Evolutionary conservation across 257 asterid species (phyloP).

Genomic region (Handroanthus guayacan): DNA sequence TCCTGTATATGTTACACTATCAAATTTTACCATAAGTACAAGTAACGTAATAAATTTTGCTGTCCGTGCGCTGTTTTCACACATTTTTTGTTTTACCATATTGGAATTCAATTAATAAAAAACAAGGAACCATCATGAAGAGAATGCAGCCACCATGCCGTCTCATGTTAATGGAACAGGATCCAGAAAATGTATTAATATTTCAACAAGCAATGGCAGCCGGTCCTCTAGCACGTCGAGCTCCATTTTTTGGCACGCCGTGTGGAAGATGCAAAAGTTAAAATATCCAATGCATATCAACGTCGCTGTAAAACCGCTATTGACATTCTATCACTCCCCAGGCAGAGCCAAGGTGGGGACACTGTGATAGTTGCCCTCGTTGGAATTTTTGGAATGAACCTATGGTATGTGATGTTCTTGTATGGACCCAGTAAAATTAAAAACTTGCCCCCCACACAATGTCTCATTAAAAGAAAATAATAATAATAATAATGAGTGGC

Average conservation of each 20-base stretch:
- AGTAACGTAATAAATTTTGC: not conserved
- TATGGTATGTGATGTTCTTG: too few species aligned
- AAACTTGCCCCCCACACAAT: too few species aligned
- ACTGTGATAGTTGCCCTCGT: too few species aligned
- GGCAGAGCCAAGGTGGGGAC: too few species aligned
- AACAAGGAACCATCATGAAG: not conserved
- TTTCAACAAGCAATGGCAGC: not conserved
- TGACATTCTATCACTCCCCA: not conserved
- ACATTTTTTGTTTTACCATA: not conserved
- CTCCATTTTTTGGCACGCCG: conserved; percentile 2
- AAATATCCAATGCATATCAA: not conserved
- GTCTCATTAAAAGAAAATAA: too few species aligned
- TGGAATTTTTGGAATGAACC: too few species aligned
- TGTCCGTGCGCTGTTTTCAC: too few species aligned
- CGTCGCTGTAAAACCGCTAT: not conserved
- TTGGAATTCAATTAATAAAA: not conserved
- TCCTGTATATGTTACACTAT: conserved; percentile 19
- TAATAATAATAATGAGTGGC: too few species aligned
- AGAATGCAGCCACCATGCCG: not conserved
- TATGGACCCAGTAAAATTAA: too few species aligned
- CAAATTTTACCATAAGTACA: not conserved
- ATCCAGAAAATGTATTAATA: not conserved
- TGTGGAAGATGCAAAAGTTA: not conserved
- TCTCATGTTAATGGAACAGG: not conserved
- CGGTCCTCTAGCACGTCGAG: not conserved